Evolutionary conservation across 2,329 filamentous ascomycete genomes (phyloP).

Genomic region (Penicillium sp.): DNA sequence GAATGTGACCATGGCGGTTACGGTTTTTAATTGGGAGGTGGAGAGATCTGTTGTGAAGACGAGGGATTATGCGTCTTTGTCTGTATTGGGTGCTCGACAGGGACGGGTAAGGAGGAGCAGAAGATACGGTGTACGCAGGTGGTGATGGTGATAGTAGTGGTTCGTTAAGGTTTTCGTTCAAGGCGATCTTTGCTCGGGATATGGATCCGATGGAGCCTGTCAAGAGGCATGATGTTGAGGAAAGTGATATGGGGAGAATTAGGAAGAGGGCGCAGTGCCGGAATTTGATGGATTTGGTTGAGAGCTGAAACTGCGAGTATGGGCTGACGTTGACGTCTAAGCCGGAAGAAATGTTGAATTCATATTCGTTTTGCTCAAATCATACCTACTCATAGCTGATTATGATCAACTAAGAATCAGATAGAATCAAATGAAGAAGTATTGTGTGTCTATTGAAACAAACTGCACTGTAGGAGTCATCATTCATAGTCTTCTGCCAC

Average conservation of each 20-base stretch:
- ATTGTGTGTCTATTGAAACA: conserved; percentile 18
- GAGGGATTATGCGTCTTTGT: too few species aligned
- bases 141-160: neutral
- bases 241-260: neutral
- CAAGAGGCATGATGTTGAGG: neutral
- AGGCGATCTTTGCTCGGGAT: neutral
- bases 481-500: conserved; percentile 24
- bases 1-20: too few species aligned
- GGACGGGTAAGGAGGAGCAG: neutral
- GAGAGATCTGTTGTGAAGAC: too few species aligned
- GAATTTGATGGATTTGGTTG: neutral
- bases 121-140: neutral
- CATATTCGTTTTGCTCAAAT: neutral
- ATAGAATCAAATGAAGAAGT: neutral
- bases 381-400: neutral
- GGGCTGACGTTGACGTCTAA: too few species aligned
- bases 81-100: too few species aligned
- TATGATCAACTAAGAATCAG: neutral
- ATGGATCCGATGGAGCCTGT: neutral
- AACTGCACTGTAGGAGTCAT: conserved; percentile 25
- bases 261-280: neutral
- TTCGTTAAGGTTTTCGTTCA: neutral
- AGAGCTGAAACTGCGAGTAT: neutral
- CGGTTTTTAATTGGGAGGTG: too few species aligned
- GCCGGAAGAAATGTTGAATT: neutral